These are phyloP conservation scores for Arthroderma sp. DNA, from an alignment of 2,329 filamentous ascomycete species.

Conservation along the genomic window DNA sequence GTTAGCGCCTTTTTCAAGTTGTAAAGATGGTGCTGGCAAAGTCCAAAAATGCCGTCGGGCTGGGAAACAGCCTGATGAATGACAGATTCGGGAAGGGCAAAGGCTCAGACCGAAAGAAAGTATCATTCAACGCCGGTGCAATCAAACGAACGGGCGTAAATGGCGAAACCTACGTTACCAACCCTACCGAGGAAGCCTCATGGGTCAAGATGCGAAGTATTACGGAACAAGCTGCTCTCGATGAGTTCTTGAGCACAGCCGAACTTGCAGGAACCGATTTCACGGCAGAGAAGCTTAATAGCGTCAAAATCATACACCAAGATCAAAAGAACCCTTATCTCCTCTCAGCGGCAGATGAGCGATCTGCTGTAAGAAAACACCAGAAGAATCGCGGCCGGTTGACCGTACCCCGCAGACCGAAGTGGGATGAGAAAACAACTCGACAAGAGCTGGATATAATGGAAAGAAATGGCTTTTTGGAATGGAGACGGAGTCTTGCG, in stretches of 20 bases:
- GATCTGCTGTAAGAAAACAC: constrained; percentile 65
- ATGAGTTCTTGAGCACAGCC: constrained; percentile 91
- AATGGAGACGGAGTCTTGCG: constrained; percentile 81
- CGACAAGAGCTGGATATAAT: constrained; percentile 63
- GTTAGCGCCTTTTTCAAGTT: not conserved
- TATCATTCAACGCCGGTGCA: constrained; percentile 44
- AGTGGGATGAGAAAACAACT: constrained; percentile 79
- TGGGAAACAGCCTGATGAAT: constrained; percentile 97
- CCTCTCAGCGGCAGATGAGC: constrained; percentile 72
- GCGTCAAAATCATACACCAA: constrained; percentile 94
- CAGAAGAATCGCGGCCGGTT: constrained; percentile 63
- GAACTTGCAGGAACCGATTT: constrained; percentile 98
- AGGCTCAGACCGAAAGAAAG: constrained; percentile 66
- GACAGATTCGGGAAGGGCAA: constrained; percentile 94
- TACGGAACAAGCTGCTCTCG: constrained; percentile 88
- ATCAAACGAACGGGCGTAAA: constrained; percentile 60
- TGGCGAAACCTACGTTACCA: constrained; percentile 83
- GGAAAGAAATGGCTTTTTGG: constrained; percentile 68
- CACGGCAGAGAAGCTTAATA: constrained; percentile 97
- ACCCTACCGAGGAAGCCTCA: constrained; percentile 75
- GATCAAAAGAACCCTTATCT: constrained; percentile 94
- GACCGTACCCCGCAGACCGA: constrained; percentile 78
- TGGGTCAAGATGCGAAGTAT: constrained; percentile 99
- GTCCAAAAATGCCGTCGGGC: constrained; percentile 85
- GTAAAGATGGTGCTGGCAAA: constrained; percentile 63